phyloP scores from a whole-genome alignment of 2,329 filamentous ascomycete species.

The Albifimbria verrucaria region DNA sequence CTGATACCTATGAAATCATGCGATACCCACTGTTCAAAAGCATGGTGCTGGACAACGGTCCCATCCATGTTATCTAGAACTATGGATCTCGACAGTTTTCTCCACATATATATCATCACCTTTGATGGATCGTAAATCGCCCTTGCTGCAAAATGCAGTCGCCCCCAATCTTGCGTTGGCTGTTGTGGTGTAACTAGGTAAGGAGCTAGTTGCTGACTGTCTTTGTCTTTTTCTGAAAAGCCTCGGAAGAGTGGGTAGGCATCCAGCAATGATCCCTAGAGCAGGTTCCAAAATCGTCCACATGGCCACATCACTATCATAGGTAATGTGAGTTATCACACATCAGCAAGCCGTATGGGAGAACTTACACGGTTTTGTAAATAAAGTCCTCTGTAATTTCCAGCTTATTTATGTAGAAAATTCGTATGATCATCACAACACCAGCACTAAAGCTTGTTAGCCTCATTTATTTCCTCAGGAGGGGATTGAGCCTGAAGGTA shows the following conservation, averaged over 20 bases:
- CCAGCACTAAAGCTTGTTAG: neutral
- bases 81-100: neutral
- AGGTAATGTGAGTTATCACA: neutral
- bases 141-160: neutral
- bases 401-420: neutral
- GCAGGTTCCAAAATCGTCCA: neutral
- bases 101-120: neutral
- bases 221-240: neutral
- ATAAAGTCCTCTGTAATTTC: neutral
- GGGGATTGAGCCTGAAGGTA: too few species aligned
- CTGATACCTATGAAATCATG: too few species aligned
- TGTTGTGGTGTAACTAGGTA: neutral
- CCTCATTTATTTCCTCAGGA: neutral
- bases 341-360: neutral
- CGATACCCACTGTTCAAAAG: too few species aligned
- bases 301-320: neutral
- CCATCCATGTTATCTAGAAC: neutral
- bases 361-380: neutral
- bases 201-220: neutral
- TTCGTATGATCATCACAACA: neutral
- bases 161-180: neutral
- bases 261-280: neutral
- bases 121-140: neutral
- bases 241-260: neutral
- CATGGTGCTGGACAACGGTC: too few species aligned